Evolutionary conservation across 2,329 filamentous ascomycete species (phyloP).

Genomic region (Aureobasidium sp.): DNA sequence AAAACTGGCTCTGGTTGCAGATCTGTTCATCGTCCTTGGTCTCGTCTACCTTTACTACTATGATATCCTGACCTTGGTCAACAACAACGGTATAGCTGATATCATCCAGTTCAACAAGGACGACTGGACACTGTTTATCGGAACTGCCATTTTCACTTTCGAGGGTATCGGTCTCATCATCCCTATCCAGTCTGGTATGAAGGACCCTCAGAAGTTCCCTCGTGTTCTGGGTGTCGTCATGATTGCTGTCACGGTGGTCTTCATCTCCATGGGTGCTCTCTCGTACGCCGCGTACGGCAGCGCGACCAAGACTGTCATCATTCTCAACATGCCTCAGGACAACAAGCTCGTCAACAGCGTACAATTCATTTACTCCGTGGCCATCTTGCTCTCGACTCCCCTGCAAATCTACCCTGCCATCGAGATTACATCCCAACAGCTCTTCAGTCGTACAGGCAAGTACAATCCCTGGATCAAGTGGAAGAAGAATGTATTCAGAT

Average conservation of each 20-base stretch:
- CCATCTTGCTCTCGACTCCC: slow-evolving; percentile 92
- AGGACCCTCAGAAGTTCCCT: slow-evolving; percentile 81
- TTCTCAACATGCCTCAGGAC: slow-evolving; percentile 93
- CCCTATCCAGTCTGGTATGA: slow-evolving; percentile 97
- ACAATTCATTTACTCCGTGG: slow-evolving; percentile 93
- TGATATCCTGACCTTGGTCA: slow-evolving; percentile 75
- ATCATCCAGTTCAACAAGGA: slow-evolving; percentile 84
- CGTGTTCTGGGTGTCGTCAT: slow-evolving; percentile 83
- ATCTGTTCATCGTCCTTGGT: slow-evolving; percentile 88
- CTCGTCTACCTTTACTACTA: slow-evolving; percentile 94
- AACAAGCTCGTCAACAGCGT: slow-evolving; percentile 92
- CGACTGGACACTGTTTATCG: slow-evolving; percentile 96
- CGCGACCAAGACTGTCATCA: slow-evolving; percentile 89
- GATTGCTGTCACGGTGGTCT: slow-evolving; percentile 88
- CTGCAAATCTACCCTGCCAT: slow-evolving; percentile 97
- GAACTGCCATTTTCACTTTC: slow-evolving; percentile 97
- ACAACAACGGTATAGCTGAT: slow-evolving; percentile 67
- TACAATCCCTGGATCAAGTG: slow-evolving; percentile 99
- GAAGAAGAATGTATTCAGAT: slow-evolving; percentile 97
- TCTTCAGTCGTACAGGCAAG: slow-evolving; percentile 91
- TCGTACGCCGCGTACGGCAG: slow-evolving; percentile 96
- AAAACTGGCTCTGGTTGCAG: slow-evolving; percentile 87
- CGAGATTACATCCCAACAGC: slow-evolving; percentile 86
- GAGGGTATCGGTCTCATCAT: slow-evolving; percentile 97
- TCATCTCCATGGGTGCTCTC: slow-evolving; percentile 82